A percentile compares a stretch with the other conserved stretches of the same genome.
phyloP scores from a whole-genome alignment of 164 flowering plant genomes.

The Chimonanthus praecox region DNA sequence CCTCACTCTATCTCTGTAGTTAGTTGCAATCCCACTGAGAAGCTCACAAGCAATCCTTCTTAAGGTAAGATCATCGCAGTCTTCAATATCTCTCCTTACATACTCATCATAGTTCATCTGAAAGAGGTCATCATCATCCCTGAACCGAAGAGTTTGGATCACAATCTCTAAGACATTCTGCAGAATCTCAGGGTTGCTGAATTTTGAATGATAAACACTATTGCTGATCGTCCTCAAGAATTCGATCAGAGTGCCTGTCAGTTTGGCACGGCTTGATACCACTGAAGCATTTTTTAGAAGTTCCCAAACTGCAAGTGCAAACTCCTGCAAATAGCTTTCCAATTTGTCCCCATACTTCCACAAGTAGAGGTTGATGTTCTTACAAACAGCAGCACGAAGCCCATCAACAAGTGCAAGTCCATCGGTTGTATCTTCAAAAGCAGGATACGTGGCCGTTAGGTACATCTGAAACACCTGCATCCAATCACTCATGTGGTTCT shows the following conservation, averaged over 20 bases:
- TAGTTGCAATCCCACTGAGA: constrained; percentile 76
- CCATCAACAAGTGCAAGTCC: constrained; percentile 62
- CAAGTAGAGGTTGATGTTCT: constrained; percentile 82
- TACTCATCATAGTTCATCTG: constrained; percentile 90
- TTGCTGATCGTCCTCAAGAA: constrained; percentile 80
- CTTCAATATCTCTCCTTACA: constrained; percentile 87
- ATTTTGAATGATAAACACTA: constrained; percentile 69
- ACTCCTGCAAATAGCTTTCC: constrained; percentile 53
- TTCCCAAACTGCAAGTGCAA: constrained; percentile 68
- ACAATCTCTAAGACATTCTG: constrained; percentile 74
- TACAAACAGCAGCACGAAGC: constrained; percentile 82
- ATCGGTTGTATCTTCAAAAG: constrained; percentile 48
- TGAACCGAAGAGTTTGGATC: constrained; percentile 72
- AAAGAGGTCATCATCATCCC: constrained; percentile 93
- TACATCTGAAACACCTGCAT: constrained; percentile 76
- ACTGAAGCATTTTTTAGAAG: constrained; percentile 56
- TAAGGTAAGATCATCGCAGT: constrained; percentile 88
- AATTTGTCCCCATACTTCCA: constrained; percentile 91
- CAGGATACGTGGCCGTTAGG: constrained; percentile 42
- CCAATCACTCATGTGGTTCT: constrained; percentile 92
- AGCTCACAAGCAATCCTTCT: constrained; percentile 94
- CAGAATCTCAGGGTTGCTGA: constrained; percentile 50
- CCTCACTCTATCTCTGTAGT: constrained; percentile 60
- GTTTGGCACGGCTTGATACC: constrained; percentile 52
- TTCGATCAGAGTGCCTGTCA: constrained; percentile 70